These are phyloP conservation scores for Claviceps citrina DNA, from an alignment of 2,329 filamentous ascomycete species.

Conservation along the genomic window DNA sequence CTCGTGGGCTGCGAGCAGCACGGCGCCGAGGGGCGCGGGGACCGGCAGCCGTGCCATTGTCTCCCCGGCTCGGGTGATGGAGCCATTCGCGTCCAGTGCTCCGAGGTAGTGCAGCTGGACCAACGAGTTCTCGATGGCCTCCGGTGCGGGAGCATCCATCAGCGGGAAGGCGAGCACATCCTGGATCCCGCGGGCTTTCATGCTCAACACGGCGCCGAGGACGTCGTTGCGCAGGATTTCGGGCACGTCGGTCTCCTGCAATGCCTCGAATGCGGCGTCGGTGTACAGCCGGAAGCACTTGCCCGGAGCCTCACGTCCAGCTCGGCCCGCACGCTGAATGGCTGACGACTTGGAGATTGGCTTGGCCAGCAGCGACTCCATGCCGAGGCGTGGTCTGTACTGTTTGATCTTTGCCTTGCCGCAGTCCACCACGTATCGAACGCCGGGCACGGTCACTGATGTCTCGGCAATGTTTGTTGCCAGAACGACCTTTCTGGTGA, in stretches of 20 bases:
- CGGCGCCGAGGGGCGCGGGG: constrained; percentile 63
- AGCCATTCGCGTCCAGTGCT: constrained; percentile 55
- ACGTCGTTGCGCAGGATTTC: constrained; percentile 88
- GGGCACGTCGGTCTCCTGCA: constrained; percentile 63
- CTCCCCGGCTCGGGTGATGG: constrained; percentile 57
- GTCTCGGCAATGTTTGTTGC: constrained; percentile 98
- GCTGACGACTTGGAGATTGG: constrained; percentile 88
- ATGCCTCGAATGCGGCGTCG: constrained; percentile 51
- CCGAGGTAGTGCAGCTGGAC: constrained; percentile 66
- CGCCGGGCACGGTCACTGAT: constrained; percentile 86
- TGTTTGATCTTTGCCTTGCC: constrained; percentile 92
- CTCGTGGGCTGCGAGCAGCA: constrained; percentile 63
- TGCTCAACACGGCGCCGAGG: constrained; percentile 69
- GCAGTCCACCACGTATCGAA: constrained; percentile 80
- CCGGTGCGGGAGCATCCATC: constrained; percentile 62
- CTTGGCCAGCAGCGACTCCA: constrained; percentile 82
- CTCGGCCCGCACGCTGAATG: constrained; percentile 79
- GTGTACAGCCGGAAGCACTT: constrained; percentile 87
- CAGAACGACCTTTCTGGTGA: constrained; percentile 75
- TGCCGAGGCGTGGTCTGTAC: constrained; percentile 66
- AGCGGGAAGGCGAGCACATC: constrained; percentile 74
- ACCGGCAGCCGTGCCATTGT: constrained; percentile 75
- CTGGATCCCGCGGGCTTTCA: constrained; percentile 80
- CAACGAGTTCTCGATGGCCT: constrained; percentile 68
- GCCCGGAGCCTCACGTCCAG: constrained; percentile 79